Conservation (phyloP, 1,284 basidiomycete genomes). For the Fomes fomentarius region DNA sequence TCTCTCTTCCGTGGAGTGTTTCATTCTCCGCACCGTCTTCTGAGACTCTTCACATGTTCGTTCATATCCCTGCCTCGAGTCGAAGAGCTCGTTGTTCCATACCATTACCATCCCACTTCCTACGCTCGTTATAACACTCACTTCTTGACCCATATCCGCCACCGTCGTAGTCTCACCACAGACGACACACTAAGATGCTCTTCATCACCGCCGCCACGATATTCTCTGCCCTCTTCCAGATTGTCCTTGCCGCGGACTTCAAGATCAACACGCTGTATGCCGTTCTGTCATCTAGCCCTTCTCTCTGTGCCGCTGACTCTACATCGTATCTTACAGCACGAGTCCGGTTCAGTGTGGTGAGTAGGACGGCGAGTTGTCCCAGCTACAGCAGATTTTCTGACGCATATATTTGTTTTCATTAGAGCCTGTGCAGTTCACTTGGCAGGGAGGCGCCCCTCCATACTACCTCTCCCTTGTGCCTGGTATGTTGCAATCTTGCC, state of each 20-base stretch:
- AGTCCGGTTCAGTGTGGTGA: slow-evolving; percentile 57
- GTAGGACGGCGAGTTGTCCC: slow-evolving; percentile 30
- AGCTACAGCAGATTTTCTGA: neutral
- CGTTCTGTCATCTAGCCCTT: neutral
- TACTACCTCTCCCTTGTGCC: slow-evolving; percentile 73
- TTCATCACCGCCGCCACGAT: slow-evolving; percentile 47
- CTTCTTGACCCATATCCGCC: slow-evolving; percentile 15
- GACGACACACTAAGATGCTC: slow-evolving; percentile 47
- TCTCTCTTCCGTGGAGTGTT: neutral
- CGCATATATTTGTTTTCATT: neutral
- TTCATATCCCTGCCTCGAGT: slow-evolving; percentile 1
- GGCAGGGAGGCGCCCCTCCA: slow-evolving; percentile 57
- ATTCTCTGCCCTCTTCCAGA: slow-evolving; percentile 48
- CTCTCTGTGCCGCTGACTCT: neutral
- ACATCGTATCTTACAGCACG: slow-evolving; percentile 30
- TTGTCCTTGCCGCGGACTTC: slow-evolving; percentile 44
- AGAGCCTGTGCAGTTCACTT: slow-evolving; percentile 66
- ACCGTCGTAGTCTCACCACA: slow-evolving; percentile 10
- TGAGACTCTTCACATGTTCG: slow-evolving; percentile 17
- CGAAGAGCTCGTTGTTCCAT: neutral
- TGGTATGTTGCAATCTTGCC: slow-evolving; percentile 34
- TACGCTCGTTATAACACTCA: slow-evolving; percentile 7
- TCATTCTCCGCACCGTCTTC: slow-evolving; percentile 17
- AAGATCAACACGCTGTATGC: slow-evolving; percentile 75
- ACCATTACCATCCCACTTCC: slow-evolving; percentile 2